Percentiles rank a stretch among this genome's conserved stretches.
These are phyloP conservation scores for Thermomyces lanuginosus DNA, from an alignment of 2,329 filamentous ascomycete species.

Conservation along the genomic window DNA sequence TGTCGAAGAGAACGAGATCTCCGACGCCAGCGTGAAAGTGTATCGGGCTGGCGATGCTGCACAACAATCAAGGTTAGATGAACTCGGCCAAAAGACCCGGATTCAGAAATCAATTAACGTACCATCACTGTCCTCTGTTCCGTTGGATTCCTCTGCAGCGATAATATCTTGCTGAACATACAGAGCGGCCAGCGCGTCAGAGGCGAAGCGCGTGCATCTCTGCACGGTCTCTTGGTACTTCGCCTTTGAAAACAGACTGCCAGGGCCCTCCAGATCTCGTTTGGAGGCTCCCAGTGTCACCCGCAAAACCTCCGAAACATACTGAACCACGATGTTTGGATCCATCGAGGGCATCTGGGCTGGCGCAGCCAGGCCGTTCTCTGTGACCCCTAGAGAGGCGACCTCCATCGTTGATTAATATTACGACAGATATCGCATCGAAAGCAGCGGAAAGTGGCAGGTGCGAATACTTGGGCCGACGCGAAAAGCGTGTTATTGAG, in stretches of 20 bases:
- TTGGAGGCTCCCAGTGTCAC: conserved; percentile 59
- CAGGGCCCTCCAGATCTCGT: conserved; percentile 61
- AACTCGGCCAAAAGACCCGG: no score
- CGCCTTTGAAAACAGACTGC: conserved; percentile 63
- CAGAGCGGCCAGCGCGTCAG: conserved; percentile 70
- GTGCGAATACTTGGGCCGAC: neutral
- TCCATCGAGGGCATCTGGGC: conserved; percentile 35
- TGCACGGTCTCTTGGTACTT: conserved; percentile 65
- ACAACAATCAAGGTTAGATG: no score
- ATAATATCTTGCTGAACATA: conserved; percentile 72
- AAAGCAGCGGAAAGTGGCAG: conserved; percentile 7
- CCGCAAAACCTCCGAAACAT: conserved; percentile 53
- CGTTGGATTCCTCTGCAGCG: conserved; percentile 34
- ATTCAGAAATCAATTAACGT: no score
- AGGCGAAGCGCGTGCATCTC: conserved; percentile 75
- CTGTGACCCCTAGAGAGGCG: conserved; percentile 18
- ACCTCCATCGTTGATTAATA: conserved; percentile 23
- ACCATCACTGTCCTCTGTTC: conserved; percentile 25
- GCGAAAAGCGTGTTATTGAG: neutral
- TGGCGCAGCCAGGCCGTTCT: conserved; percentile 20
- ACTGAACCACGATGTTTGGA: conserved; percentile 52
- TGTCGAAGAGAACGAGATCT: conserved; percentile 56
- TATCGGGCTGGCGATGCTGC: conserved; percentile 33
- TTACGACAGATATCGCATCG: conserved; percentile 16
- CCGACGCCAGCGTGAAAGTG: conserved; percentile 63